Base-by-base conservation (phyloP, 2,329 filamentous ascomycete species). In the Ophiostoma fasciatum region DNA sequence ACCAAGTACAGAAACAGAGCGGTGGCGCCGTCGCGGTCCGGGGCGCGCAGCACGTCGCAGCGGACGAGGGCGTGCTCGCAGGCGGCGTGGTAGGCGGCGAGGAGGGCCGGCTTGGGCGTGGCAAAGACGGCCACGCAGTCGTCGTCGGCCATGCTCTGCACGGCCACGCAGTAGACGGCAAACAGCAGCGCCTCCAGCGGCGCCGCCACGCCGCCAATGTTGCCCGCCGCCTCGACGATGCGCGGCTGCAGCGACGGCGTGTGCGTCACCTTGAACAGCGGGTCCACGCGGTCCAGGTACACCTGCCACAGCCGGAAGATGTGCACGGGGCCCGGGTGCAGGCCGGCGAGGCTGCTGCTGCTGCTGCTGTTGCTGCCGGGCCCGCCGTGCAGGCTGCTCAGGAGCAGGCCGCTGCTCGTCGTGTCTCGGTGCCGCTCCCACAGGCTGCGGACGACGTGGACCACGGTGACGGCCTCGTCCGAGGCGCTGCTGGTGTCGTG, bases 261-360 rank as follows among this genome's bases (percentile, higher is more conserved):
- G 44, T 77, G 72, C 0, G 67, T 66, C 25, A 75, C 57, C 35
- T 72, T 74, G n/a, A 74, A 51, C 3, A 77, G 43, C 0, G 71
- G 71, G 42, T 76, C 60, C 34, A 75, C 62, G 28, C 72, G 71
- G 20, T 73, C 62, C 0, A 75, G 51, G 42, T 69, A 77, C 0
- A 64, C 52, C 46, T 75, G 69, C 70, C 72, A 77, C 1, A 70
- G 51, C 18, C 54, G 49, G 39, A 69, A 63, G 7, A 67, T 62
- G 0, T 63, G 55, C 2, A 57, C 52, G 0, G 57, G 56, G 0
- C 57, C 47, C 0, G 64, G 64, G 20, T 80, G 76, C 0, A 74
- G 45, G 2, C 56, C 51, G 4, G 60, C 57, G 1, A 75, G 48
- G 41, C 68, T n/a, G n/a, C n/a, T n/a, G n/a, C n/a, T n/a, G n/a